Evolutionary conservation across 192 early-diverging fungal species (phyloP), one percentile per base, ranked within the genome.

Genomic region (Entophlyctis luteolus): DNA sequence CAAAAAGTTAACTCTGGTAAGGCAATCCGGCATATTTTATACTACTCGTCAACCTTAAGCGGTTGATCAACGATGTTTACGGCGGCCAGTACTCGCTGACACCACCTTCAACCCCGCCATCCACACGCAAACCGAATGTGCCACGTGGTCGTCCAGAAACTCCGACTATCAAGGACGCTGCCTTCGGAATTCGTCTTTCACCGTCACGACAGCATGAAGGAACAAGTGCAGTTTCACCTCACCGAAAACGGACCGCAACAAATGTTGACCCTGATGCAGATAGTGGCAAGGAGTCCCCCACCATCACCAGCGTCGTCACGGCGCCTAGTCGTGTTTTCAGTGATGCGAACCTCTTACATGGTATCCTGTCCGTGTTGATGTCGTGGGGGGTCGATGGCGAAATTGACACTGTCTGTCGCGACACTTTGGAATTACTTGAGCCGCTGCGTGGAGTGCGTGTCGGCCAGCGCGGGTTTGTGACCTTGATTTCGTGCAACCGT

Each of bases 381-480:
- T 71, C 74, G 23, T 87, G 82, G 86, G 78, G 75, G n/a, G 54
- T 85, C n/a, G 80, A 83, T 50, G 48, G 48, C 10, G 74, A 75
- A 4, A 49, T 88, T 8, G 88, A 87, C 53, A 29, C 35, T 16
- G 62, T 76, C 3, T 88, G 70, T 71, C 47, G 37, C 10, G 45
- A 38, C 36, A 38, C 48, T 20, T 35, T 68, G 4, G 54, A 48
- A 59, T 77, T 67, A 14, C 10, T 16, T n/a, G 52, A 16, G 18
- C 29, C 55, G 6, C 10, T 12, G n/a, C 25, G 42, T 1, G 37
- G 12, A 1, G 46, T 62, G 8, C 36, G 59, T 2, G 48, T 53
- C 14, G 59, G 59, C 16, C 60, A 48, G 37, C 22, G 74, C 29
- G 59, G 63, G 49, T 59, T 39, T 45, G 46, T 47, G 18, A n/a